Evolutionary conservation across 371 early-diverging fungal species (phyloP).

Genomic region (Circinella minor): DNA sequence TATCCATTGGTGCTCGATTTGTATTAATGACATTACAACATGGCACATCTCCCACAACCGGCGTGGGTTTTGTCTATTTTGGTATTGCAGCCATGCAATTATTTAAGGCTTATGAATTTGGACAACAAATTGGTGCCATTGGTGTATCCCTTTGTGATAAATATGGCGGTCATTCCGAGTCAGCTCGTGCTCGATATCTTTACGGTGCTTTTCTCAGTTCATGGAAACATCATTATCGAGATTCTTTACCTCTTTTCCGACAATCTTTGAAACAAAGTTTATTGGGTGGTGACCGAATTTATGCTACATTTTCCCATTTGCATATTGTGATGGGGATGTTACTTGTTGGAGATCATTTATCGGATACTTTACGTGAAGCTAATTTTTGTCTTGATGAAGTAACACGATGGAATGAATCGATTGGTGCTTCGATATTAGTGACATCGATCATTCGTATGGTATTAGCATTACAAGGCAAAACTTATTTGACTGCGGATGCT

Average conservation of each 20-base stretch:
- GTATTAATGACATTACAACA: conserved; percentile 40
- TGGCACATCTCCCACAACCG: conserved; percentile 47
- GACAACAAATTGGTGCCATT: conserved; percentile 44
- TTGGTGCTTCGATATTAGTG: conserved; percentile 30
- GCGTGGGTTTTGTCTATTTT: conserved; percentile 51
- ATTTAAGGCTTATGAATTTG: conserved; percentile 48
- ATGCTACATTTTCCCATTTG: conserved; percentile 46
- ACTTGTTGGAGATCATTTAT: conserved; percentile 36
- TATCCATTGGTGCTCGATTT: conserved; percentile 36
- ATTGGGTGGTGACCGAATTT: conserved; percentile 46
- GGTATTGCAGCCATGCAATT: conserved; percentile 48
- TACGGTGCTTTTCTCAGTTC: conserved; percentile 42
- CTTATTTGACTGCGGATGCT: conserved; percentile 26
- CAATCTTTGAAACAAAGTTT: conserved; percentile 46
- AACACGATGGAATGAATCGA: conserved; percentile 28
- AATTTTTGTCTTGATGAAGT: conserved; percentile 41
- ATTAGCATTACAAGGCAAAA: conserved; percentile 50
- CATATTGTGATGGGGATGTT: conserved; percentile 40
- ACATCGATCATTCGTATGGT: conserved; percentile 40
- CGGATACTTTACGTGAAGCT: conserved; percentile 42
- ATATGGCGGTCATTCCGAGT: conserved; percentile 48
- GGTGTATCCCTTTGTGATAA: conserved; percentile 44
- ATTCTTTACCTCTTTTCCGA: conserved; percentile 39
- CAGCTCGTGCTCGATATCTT: conserved; percentile 38
- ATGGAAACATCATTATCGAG: conserved; percentile 48